Evolutionary conservation across 2,329 filamentous ascomycete genomes (phyloP), one percentile per base, ranked within the genome.

Genomic region (Paracamarosporium sp.): DNA sequence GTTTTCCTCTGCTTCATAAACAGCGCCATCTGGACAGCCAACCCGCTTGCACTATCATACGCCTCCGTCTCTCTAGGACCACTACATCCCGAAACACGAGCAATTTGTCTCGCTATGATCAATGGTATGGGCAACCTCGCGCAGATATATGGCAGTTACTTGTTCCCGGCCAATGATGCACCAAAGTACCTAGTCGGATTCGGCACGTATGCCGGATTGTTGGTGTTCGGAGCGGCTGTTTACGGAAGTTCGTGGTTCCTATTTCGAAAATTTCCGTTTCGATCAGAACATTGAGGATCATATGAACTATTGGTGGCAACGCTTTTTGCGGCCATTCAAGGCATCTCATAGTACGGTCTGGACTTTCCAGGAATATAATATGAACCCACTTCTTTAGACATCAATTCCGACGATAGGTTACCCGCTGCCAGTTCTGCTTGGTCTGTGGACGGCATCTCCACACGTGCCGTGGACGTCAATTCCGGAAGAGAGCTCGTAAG

Each of bases 1-100:
- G 60, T 68, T 28, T 66, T 68, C 44, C 64, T 70, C 1, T 64
- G 64, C 38, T 68, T 68, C 52, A 67, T 70, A 55, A 68, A 67
- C 54, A 59, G 53, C 22, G 65, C 63, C 28, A 66, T 70, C 15
- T 70, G 67, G 67, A 68, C 67, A 0, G 62, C 67, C 5, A 68
- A 70, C 27, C 64, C 67, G 9, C 58, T 68, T 6, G 64, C 65
- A 1, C 58, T 70, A 0, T 68, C 65, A 1, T 68, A 59, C 36
- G 65, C 65, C 6, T 64, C 58, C 3, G 63, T 64, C 0, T 63
- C 60, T 6, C 62, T 70, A 56, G 64, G 67, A 11, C 59, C 61
- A 4, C 53, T 70, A 15, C 57, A 67, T 35, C 65, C 65, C 1
- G 65, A 70, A 44, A 67, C 64, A 3, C 50, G 67, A 30, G 65